Percentiles rank a stretch among this genome's conserved stretches.
Evolutionary conservation across 768 basidiomycete species (phyloP).

Genomic region (Phanerochaete carnosa): DNA sequence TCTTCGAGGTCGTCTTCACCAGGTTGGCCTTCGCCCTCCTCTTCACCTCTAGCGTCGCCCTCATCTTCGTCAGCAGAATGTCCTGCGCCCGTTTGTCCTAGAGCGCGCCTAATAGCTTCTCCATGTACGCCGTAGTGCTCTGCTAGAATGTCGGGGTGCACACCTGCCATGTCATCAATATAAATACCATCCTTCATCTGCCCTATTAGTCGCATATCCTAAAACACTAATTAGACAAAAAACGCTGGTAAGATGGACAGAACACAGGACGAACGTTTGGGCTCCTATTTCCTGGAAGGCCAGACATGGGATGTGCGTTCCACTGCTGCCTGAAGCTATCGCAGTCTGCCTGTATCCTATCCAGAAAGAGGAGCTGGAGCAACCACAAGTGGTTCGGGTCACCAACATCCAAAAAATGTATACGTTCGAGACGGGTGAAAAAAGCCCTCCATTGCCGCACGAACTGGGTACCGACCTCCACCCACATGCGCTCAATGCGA

Average conservation of each 20-base stretch:
- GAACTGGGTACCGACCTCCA: slow-evolving; percentile 40
- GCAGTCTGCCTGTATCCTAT: slow-evolving; percentile 35
- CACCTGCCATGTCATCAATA: slow-evolving; percentile 10
- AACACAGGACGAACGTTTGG: slow-evolving; percentile 14
- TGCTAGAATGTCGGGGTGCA: slow-evolving; percentile 15
- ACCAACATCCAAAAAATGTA: slow-evolving; percentile 30
- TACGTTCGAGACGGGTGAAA: slow-evolving; percentile 32
- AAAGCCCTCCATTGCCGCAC: slow-evolving; percentile 38
- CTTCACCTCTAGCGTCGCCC: background rate
- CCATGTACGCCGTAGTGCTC: slow-evolving; percentile 15
- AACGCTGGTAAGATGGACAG: background rate
- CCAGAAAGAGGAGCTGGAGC: slow-evolving; percentile 38
- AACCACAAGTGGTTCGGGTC: slow-evolving; percentile 41
- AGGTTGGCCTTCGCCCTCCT: too few relatives aligned
- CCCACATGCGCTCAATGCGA: slow-evolving; percentile 42
- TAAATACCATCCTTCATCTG: slow-evolving; percentile 16
- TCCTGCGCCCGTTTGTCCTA: slow-evolving; percentile 11
- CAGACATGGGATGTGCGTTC: slow-evolving; percentile 38
- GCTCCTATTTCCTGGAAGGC: slow-evolving; percentile 18
- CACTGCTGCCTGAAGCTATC: slow-evolving; percentile 30
- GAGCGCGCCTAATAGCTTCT: background rate
- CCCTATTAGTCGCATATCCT: slow-evolving; percentile 19
- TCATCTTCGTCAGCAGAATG: slow-evolving; percentile 10
- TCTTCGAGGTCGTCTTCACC: too few relatives aligned
- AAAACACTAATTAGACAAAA: background rate